Conservation (phyloP, 805 yeast genomes). For the Lipomyces yamanashiensis region DNA sequence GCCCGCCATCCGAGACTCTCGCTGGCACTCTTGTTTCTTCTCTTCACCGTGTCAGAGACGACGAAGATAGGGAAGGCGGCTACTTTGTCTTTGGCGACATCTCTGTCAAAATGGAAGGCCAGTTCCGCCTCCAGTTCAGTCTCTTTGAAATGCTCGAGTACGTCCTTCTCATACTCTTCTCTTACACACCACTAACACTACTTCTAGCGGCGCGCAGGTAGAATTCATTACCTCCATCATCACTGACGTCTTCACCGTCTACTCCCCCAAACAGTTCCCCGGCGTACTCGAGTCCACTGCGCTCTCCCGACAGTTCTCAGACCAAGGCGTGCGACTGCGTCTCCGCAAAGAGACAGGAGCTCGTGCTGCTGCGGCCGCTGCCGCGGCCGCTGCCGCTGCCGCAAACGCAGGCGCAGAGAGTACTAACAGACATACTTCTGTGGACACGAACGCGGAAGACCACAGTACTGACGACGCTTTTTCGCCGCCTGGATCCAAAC, state of each 20-base stretch:
- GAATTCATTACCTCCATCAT: constrained; percentile 31
- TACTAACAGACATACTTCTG: not conserved
- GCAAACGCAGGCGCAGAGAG: not conserved
- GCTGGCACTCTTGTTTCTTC: constrained; percentile 38
- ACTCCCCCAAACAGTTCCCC: constrained; percentile 33
- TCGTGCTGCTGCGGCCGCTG: constrained; percentile 5
- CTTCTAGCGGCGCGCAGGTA: constrained; percentile 34
- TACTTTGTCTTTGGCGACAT: constrained; percentile 39
- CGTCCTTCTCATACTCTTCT: not conserved
- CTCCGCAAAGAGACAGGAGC: constrained; percentile 36
- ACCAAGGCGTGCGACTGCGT: constrained; percentile 39
- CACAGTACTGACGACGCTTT: too few species aligned
- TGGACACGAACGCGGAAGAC: not conserved
- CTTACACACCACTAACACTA: not conserved
- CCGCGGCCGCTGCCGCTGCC: not conserved
- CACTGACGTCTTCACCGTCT: constrained; percentile 33
- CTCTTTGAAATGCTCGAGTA: constrained; percentile 37
- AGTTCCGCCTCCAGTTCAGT: constrained; percentile 35
- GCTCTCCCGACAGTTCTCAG: constrained; percentile 37
- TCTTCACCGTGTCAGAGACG: constrained; percentile 35
- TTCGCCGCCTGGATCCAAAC: too few species aligned
- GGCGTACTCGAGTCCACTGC: constrained; percentile 38
- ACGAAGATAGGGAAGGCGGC: constrained; percentile 33
- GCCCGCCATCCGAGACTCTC: constrained; percentile 33
- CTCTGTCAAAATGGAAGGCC: constrained; percentile 34